phyloP scores from a whole-genome alignment of 2,329 filamentous ascomycete species.

The Sarocladium strictum region DNA sequence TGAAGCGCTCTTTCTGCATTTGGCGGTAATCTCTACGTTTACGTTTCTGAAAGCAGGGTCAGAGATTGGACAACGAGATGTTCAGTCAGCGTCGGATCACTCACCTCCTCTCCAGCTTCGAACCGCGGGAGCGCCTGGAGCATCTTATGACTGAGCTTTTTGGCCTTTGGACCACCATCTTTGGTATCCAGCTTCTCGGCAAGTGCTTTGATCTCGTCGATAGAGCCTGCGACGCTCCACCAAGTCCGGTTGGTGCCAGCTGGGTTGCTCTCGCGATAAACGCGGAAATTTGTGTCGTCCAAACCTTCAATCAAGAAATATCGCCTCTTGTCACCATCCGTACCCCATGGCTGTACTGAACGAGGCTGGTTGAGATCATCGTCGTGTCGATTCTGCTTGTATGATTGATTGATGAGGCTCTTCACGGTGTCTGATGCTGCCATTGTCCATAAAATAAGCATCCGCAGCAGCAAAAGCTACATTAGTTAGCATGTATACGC shows the following conservation, averaged over 20 bases:
- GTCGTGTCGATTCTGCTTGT: conserved; percentile 82
- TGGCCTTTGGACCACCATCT: conserved; percentile 78
- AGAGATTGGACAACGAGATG: background rate
- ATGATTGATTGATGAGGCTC: conserved; percentile 74
- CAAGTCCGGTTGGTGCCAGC: conserved; percentile 71
- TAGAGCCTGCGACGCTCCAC: conserved; percentile 87
- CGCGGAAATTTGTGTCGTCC: conserved; percentile 87
- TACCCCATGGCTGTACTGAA: conserved; percentile 85
- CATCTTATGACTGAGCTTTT: conserved; percentile 72
- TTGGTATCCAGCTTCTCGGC: conserved; percentile 68
- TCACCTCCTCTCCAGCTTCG: conserved; percentile 84
- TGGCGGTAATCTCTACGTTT: conserved; percentile 87
- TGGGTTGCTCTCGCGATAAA: conserved; percentile 91
- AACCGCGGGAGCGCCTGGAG: conserved; percentile 77
- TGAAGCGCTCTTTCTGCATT: conserved; percentile 79
- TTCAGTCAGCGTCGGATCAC: conserved; percentile 16
- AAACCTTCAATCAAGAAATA: conserved; percentile 93
- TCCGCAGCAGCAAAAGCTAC: conserved; percentile 76
- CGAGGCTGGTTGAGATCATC: conserved; percentile 76
- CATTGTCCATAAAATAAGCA: conserved; percentile 82
- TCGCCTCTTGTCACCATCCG: conserved; percentile 81
- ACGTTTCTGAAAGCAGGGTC: conserved; percentile 61
- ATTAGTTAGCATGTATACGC: background rate
- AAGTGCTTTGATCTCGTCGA: conserved; percentile 74
- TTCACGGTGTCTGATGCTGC: conserved; percentile 81